These are phyloP conservation scores for Penicillium daleae DNA, from an alignment of 495 filamentous ascomycete genomes.

Conservation along the genomic window DNA sequence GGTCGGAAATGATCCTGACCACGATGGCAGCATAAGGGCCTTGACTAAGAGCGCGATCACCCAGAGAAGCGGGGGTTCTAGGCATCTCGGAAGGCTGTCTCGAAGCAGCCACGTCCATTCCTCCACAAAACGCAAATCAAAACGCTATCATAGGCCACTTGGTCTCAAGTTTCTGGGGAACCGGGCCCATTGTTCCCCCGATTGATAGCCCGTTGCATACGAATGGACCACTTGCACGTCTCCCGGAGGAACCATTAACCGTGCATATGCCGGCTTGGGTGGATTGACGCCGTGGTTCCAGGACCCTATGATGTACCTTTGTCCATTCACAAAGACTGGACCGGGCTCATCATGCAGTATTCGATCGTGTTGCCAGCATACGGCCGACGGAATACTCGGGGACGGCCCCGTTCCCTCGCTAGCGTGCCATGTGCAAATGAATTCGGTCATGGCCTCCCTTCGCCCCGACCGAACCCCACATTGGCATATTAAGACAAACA, in stretches of 20 bases:
- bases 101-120: conserved; percentile 20
- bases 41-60: background rate
- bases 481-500: background rate
- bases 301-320: background rate
- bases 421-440: conserved; percentile 4
- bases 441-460: background rate
- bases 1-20: no score
- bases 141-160: conserved; percentile 9
- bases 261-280: background rate
- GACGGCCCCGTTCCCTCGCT: background rate
- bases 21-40: no score
- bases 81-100: conserved; percentile 41
- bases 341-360: background rate
- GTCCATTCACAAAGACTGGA: background rate
- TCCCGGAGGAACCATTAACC: background rate
- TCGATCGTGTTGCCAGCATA: background rate
- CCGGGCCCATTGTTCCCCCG: conserved; percentile 10
- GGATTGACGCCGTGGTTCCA: background rate
- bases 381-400: background rate
- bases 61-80: conserved; percentile 31
- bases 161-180: conserved; percentile 7
- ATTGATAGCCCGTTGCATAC: conserved; percentile 9
- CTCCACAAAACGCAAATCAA: conserved; percentile 3
- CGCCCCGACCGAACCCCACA: conserved; percentile 1
- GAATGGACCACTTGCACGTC: conserved; percentile 11